Percentiles rank a stretch among this genome's conserved stretches.
Conservation (phyloP, 2,329 filamentous ascomycete species). For the Elsinoe australis region DNA sequence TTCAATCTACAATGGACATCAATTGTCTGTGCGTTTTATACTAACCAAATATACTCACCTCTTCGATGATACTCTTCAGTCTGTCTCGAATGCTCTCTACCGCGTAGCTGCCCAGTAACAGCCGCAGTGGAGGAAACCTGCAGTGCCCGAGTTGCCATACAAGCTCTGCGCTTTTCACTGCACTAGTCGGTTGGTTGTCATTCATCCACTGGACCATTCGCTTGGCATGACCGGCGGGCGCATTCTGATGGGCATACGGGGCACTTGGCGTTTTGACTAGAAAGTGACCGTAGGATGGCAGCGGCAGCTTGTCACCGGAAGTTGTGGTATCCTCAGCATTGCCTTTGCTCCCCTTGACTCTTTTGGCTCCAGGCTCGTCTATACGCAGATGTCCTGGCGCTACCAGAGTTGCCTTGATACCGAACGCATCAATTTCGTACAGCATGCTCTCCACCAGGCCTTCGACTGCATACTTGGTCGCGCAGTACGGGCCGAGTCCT, state of each 20-base stretch:
- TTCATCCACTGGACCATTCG: slow-evolving; percentile 92
- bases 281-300: slow-evolving; percentile 87
- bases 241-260: slow-evolving; percentile 67
- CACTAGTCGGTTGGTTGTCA: slow-evolving; percentile 84
- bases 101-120: slow-evolving; percentile 87
- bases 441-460: slow-evolving; percentile 93
- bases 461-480: slow-evolving; percentile 94
- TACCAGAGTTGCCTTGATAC: slow-evolving; percentile 87
- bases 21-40: background rate
- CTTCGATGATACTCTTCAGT: slow-evolving; percentile 82
- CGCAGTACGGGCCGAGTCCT: slow-evolving; percentile 87
- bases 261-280: slow-evolving; percentile 78
- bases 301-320: slow-evolving; percentile 27
- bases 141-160: slow-evolving; percentile 93
- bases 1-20: slow-evolving; percentile 26
- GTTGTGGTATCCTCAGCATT: slow-evolving; percentile 28
- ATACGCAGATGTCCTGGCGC: slow-evolving; percentile 82
- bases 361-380: slow-evolving; percentile 51
- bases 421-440: slow-evolving; percentile 86
- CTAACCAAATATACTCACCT: slow-evolving; percentile 46
- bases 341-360: slow-evolving; percentile 22
- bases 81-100: slow-evolving; percentile 93
- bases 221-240: slow-evolving; percentile 79
- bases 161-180: slow-evolving; percentile 84
- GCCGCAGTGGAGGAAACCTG: slow-evolving; percentile 77